Evolutionary conservation across 768 basidiomycete species (phyloP).

Genomic region (Amanita fuliginea): DNA sequence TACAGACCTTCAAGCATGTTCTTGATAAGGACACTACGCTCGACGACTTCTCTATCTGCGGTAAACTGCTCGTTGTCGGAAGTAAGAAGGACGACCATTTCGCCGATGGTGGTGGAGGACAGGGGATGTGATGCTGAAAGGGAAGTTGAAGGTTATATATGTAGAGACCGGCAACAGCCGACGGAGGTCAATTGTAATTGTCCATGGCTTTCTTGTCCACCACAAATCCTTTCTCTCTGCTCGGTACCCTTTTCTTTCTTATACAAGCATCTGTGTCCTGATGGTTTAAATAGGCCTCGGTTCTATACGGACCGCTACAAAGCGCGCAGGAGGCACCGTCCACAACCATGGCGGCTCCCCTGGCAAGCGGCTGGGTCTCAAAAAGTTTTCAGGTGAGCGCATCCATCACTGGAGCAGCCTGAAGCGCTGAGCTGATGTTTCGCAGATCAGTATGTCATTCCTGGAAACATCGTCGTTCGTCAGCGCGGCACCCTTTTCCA

Average conservation of each 20-base stretch:
- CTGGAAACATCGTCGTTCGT: constrained; percentile 93
- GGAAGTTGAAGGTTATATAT: constrained; percentile 16
- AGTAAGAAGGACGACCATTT: constrained; percentile 80
- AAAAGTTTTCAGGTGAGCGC: constrained; percentile 83
- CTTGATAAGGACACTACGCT: constrained; percentile 94
- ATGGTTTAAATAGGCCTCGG: constrained; percentile 29
- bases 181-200: constrained; percentile 1
- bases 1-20: constrained; percentile 95
- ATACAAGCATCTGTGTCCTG: constrained; percentile 1
- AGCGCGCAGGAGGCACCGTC: constrained; percentile 90
- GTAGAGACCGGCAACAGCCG: constrained; percentile 29
- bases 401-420: neutral
- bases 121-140: constrained; percentile 10
- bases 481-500: constrained; percentile 92
- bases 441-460: constrained; percentile 81
- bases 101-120: constrained; percentile 6
- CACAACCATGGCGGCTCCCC: constrained; percentile 90
- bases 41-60: constrained; percentile 89
- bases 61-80: constrained; percentile 94
- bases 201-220: constrained; percentile 35
- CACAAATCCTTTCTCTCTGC: constrained; percentile 39
- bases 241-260: constrained; percentile 19
- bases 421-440: neutral
- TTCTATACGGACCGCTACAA: constrained; percentile 87
- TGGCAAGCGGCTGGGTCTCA: constrained; percentile 88